These are phyloP conservation scores for Skeletonema tropicum DNA, from an alignment of 108 stramenopile genomes.

Conservation along the genomic window DNA sequence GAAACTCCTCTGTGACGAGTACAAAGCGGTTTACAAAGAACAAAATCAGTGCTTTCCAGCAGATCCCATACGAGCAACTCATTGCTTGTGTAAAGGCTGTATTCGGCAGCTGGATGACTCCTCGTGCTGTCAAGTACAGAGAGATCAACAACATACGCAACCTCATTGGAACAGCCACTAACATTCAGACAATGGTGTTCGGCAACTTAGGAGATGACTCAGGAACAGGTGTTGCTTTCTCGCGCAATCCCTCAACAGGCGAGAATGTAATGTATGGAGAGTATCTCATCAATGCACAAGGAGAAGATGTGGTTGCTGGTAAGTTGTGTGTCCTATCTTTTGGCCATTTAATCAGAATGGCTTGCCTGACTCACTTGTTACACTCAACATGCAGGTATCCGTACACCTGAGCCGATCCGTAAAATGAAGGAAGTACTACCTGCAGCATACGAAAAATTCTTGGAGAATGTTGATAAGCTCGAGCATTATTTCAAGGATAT, in stretches of 20 bases:
- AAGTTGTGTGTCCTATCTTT: not conserved
- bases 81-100: constrained; percentile 74
- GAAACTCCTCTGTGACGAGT: constrained; percentile 56
- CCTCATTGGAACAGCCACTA: constrained; percentile 74
- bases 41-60: constrained; percentile 54
- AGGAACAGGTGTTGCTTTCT: constrained; percentile 90
- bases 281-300: constrained; percentile 74
- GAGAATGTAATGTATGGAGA: constrained; percentile 83
- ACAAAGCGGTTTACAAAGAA: constrained; percentile 69
- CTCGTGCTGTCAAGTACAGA: constrained; percentile 85
- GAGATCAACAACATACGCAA: constrained; percentile 79
- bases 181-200: constrained; percentile 87
- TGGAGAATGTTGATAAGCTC: constrained; percentile 72
- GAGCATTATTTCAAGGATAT: constrained; percentile 87
- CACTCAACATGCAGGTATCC: constrained; percentile 55
- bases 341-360: not conserved
- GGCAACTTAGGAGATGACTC: constrained; percentile 80
- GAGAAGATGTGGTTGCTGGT: constrained; percentile 87
- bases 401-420: constrained; percentile 80
- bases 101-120: constrained; percentile 85
- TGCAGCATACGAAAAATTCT: constrained; percentile 77
- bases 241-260: constrained; percentile 84
- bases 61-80: constrained; percentile 75
- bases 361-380: not conserved
- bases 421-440: constrained; percentile 78